A percentile compares a stretch with the other conserved stretches of the same genome.
Evolutionary conservation across 108 stramenopile species (phyloP).

Genomic region (Conticribra weissflogii): DNA sequence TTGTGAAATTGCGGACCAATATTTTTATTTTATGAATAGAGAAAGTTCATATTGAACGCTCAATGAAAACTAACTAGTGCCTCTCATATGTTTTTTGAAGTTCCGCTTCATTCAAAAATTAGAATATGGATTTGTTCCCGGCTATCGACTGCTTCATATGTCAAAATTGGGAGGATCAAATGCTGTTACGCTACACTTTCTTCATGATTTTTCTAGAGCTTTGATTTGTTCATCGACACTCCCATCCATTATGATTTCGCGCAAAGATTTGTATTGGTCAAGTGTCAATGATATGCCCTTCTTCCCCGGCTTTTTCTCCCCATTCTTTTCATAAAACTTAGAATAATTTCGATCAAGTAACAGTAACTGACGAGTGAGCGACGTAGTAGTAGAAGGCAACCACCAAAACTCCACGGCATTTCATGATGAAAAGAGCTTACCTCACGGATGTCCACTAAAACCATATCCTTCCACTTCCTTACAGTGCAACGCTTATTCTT

Average conservation of each 20-base stretch:
- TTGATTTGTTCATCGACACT: constrained; percentile 47
- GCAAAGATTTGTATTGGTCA: constrained; percentile 70
- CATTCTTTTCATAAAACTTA: constrained; percentile 80
- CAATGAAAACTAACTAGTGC: too few species aligned
- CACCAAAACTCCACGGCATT: too few species aligned
- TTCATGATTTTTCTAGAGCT: constrained; percentile 25
- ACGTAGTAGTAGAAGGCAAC: background rate
- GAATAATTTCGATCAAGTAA: background rate
- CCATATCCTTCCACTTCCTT: constrained; percentile 63
- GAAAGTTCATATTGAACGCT: too few species aligned
- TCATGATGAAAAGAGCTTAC: constrained; percentile 24
- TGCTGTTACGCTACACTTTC: too few species aligned
- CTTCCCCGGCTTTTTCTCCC: constrained; percentile 71
- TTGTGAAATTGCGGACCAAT: too few species aligned
- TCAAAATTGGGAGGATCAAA: too few species aligned
- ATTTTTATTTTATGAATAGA: too few species aligned
- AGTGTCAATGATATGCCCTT: constrained; percentile 77
- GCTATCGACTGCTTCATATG: too few species aligned
- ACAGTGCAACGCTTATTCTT: constrained; percentile 69
- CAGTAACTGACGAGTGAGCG: background rate
- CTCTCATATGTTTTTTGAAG: too few species aligned
- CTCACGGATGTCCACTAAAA: constrained; percentile 82
- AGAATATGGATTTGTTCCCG: too few species aligned
- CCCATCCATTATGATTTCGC: constrained; percentile 51
- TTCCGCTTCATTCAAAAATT: too few species aligned